phyloP scores from a whole-genome alignment of 2,329 filamentous ascomycete species.

The Cladophialophora carrionii region DNA sequence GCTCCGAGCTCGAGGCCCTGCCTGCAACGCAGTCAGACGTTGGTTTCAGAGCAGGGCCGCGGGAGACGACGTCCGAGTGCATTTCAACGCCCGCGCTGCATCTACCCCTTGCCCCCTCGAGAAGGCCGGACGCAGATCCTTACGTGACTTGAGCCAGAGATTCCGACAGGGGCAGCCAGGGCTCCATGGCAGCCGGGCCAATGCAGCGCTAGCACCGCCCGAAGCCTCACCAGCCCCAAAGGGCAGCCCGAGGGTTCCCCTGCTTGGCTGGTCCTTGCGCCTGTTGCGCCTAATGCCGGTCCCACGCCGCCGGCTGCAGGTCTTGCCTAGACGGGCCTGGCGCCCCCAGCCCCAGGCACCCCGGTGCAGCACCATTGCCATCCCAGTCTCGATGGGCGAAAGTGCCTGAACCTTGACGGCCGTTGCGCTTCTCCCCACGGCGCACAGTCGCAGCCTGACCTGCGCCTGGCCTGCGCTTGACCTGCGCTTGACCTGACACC shows the following conservation, averaged over 20 bases:
- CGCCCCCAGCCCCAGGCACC: conserved; percentile 18
- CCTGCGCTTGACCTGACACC: conserved; percentile 8
- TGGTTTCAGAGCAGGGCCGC: background rate
- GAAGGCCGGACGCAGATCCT: conserved; percentile 13
- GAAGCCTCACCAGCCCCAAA: background rate
- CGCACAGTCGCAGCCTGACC: background rate
- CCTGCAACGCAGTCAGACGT: background rate
- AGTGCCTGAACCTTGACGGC: background rate
- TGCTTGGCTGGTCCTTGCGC: conserved; percentile 5
- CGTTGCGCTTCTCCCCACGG: too few relatives aligned
- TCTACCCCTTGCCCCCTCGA: conserved; percentile 2
- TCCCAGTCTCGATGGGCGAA: conserved; percentile 11
- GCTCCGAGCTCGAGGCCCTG: background rate
- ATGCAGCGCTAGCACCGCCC: conserved; percentile 8
- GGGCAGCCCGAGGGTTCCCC: background rate
- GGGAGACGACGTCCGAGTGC: background rate
- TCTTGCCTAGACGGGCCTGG: conserved; percentile 25
- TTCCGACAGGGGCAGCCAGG: background rate
- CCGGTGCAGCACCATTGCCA: conserved; percentile 33
- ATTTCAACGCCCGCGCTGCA: background rate
- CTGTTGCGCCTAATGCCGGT: conserved; percentile 21
- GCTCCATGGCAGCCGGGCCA: background rate
- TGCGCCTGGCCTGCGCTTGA: conserved; percentile 3
- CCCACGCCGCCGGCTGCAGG: conserved; percentile 15
- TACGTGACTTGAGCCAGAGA: conserved; percentile 1